A percentile compares a stretch with the other conserved stretches of the same genome.
Evolutionary conservation across 805 yeast species (phyloP).

Genomic region (Candida tibetensis): DNA sequence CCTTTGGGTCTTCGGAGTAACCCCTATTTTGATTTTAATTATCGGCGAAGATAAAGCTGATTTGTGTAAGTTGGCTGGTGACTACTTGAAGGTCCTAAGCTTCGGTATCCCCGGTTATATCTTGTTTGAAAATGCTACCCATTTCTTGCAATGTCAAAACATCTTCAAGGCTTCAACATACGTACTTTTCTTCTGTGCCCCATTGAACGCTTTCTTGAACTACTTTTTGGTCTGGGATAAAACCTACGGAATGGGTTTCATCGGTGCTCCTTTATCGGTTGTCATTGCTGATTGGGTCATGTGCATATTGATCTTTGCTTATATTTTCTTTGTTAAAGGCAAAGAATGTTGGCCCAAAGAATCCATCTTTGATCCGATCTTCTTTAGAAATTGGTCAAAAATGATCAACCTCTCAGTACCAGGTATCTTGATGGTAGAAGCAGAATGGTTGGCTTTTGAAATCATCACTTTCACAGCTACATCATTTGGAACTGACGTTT

Average conservation of each 20-base stretch:
- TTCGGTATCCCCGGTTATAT: conserved; percentile 75
- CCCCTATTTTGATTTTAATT: conserved; percentile 38
- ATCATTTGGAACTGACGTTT: conserved; percentile 58
- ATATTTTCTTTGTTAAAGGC: conserved; percentile 45
- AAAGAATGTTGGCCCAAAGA: conserved; percentile 42
- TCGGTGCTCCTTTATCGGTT: conserved; percentile 77
- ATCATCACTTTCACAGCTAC: conserved; percentile 68
- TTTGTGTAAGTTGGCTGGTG: conserved; percentile 52
- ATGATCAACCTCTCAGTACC: conserved; percentile 68
- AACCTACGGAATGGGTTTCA: conserved; percentile 56
- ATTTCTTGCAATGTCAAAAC: conserved; percentile 74
- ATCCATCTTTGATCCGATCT: conserved; percentile 20
- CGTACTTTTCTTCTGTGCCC: conserved; percentile 68
- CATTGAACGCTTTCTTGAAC: conserved; percentile 65
- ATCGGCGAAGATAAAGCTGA: conserved; percentile 12
- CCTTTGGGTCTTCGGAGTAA: conserved; percentile 61
- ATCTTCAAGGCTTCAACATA: conserved; percentile 78
- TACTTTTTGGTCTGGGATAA: conserved; percentile 68
- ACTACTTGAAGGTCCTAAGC: conserved; percentile 53
- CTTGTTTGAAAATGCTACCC: conserved; percentile 67
- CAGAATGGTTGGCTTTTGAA: conserved; percentile 79
- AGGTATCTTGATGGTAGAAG: conserved; percentile 72
- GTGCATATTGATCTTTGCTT: conserved; percentile 54
- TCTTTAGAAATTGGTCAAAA: conserved; percentile 56
- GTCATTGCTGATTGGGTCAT: conserved; percentile 68